Percentiles rank a stretch among this genome's conserved stretches.
Evolutionary conservation across 1,284 basidiomycete species (phyloP).

Genomic region (Ceratobasidium sp.): DNA sequence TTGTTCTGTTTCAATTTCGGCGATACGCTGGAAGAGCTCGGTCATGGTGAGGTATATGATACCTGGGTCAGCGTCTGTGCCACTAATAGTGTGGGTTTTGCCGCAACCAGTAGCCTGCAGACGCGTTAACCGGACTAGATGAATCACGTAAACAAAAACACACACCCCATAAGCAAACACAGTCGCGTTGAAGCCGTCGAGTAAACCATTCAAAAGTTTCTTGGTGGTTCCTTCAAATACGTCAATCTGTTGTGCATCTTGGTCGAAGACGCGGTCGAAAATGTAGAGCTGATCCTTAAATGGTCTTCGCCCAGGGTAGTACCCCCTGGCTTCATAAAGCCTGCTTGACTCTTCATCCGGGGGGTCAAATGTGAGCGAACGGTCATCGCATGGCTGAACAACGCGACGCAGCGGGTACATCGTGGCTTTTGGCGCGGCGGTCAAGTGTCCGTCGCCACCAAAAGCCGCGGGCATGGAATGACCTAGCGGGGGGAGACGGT

Average conservation of each 20-base stretch:
- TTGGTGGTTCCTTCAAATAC: constrained; percentile 86
- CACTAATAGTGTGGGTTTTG: constrained; percentile 97
- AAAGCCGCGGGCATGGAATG: constrained; percentile 68
- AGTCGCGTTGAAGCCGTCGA: constrained; percentile 96
- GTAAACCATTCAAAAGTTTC: constrained; percentile 78
- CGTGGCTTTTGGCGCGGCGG: constrained; percentile 62
- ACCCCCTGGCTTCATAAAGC: constrained; percentile 79
- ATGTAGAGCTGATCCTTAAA: constrained; percentile 95
- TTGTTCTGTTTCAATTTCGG: constrained; percentile 80
- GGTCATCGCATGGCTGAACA: constrained; percentile 80
- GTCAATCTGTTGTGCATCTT: constrained; percentile 78
- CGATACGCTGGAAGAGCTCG: constrained; percentile 88
- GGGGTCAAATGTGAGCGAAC: constrained; percentile 93
- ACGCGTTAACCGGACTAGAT: constrained; percentile 44
- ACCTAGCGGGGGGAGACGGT: constrained; percentile 71
- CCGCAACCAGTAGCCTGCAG: constrained; percentile 95
- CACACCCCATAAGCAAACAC: constrained; percentile 96
- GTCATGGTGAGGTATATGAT: constrained; percentile 97
- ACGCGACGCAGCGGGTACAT: constrained; percentile 64
- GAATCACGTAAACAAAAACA: constrained; percentile 46
- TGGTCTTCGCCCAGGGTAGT: constrained; percentile 80
- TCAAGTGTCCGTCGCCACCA: constrained; percentile 81
- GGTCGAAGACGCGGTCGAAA: constrained; percentile 90
- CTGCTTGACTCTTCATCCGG: constrained; percentile 80
- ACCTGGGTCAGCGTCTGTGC: constrained; percentile 82